These are phyloP conservation scores for Gastroboletus turbinatus DNA, from an alignment of 1,284 basidiomycete genomes.

Conservation along the genomic window DNA sequence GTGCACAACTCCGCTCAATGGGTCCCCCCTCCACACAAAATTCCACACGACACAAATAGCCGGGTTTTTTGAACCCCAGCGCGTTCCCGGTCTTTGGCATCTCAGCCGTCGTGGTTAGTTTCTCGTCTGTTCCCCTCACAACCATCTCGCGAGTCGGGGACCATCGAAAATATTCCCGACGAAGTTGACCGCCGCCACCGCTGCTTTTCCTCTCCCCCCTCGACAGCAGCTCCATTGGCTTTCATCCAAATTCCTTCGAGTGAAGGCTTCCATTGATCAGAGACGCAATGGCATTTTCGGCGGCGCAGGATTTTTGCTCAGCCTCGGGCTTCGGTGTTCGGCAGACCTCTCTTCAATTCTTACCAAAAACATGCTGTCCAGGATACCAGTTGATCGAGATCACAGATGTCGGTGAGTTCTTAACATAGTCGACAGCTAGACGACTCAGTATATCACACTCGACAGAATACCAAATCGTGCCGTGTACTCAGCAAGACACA, in stretches of 20 bases:
- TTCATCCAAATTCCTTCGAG: neutral
- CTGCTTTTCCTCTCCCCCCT: neutral
- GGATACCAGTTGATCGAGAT: neutral
- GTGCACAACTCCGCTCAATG: slow-evolving; percentile 23
- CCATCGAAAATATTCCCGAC: neutral
- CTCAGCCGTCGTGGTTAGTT: neutral
- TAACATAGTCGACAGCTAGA: neutral
- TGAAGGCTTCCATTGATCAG: neutral
- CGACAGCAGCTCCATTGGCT: neutral
- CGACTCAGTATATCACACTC: neutral
- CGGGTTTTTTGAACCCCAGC: slow-evolving; percentile 11
- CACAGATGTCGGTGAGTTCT: neutral
- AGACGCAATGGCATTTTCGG: neutral
- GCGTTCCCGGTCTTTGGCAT: neutral
- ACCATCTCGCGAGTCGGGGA: neutral
- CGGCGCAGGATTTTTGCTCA: neutral
- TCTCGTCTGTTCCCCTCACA: no score
- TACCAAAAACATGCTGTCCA: neutral
- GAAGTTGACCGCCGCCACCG: neutral
- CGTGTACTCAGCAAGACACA: neutral
- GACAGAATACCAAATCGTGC: slow-evolving; percentile 8
- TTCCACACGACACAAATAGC: slow-evolving; percentile 15
- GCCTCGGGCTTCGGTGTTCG: neutral
- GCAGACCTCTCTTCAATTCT: neutral
- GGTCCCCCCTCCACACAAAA: slow-evolving; percentile 10